phyloP scores from a whole-genome alignment of 1,139 yeast genomes.

The Barnettozyma hawaiiensis region DNA sequence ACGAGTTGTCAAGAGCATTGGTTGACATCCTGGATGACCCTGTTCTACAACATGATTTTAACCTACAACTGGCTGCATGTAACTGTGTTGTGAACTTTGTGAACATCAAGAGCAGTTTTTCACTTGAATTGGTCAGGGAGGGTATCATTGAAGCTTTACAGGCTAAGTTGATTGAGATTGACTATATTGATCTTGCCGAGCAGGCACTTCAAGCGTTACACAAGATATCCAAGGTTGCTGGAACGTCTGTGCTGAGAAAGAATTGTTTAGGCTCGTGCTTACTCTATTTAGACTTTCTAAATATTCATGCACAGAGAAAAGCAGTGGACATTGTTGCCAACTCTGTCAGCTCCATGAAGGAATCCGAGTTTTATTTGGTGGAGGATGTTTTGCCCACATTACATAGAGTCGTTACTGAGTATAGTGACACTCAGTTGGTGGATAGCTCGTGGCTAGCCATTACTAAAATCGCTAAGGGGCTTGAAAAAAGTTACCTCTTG shows the following conservation, averaged over 20 bases:
- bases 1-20: slow-evolving; percentile 48
- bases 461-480: slow-evolving; percentile 54
- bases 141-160: slow-evolving; percentile 67
- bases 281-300: slow-evolving; percentile 79
- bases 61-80: slow-evolving; percentile 77
- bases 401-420: slow-evolving; percentile 54
- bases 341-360: slow-evolving; percentile 40
- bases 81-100: slow-evolving; percentile 78
- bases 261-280: slow-evolving; percentile 67
- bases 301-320: slow-evolving; percentile 84
- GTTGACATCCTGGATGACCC: slow-evolving; percentile 58
- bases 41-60: slow-evolving; percentile 57
- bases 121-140: slow-evolving; percentile 57
- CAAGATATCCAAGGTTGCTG: slow-evolving; percentile 54
- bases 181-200: slow-evolving; percentile 87
- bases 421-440: slow-evolving; percentile 55
- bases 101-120: slow-evolving; percentile 68
- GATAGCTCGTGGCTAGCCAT: slow-evolving; percentile 68
- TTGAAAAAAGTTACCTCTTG: slow-evolving; percentile 41
- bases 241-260: slow-evolving; percentile 44
- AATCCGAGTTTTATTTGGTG: slow-evolving; percentile 27
- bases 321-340: slow-evolving; percentile 76
- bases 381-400: slow-evolving; percentile 57
- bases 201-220: slow-evolving; percentile 80
- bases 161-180: slow-evolving; percentile 64